Evolutionary conservation across 768 basidiomycete species (phyloP).

Genomic region (Lactarius deliciosus): DNA sequence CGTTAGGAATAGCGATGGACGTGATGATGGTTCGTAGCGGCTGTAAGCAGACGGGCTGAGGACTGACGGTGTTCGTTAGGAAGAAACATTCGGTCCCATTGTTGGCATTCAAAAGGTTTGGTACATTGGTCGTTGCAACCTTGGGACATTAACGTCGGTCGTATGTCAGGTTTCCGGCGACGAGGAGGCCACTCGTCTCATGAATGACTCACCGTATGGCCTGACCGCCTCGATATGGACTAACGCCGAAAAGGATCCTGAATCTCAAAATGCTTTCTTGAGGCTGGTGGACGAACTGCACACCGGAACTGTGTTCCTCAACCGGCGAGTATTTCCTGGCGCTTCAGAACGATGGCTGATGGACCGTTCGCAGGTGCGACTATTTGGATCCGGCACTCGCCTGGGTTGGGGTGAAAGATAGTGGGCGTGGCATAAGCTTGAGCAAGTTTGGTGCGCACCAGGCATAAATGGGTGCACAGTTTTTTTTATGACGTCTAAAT

Average conservation of each 20-base stretch:
- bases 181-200: slow-evolving; percentile 82
- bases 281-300: slow-evolving; percentile 69
- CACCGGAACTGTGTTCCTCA: slow-evolving; percentile 92
- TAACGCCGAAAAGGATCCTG: slow-evolving; percentile 53
- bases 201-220: slow-evolving; percentile 97
- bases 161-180: slow-evolving; percentile 67
- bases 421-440: slow-evolving; percentile 87
- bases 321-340: slow-evolving; percentile 49
- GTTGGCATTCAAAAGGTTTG: slow-evolving; percentile 88
- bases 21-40: slow-evolving; percentile 73
- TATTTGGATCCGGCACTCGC: slow-evolving; percentile 88
- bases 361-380: slow-evolving; percentile 59
- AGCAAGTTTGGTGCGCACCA: slow-evolving; percentile 75
- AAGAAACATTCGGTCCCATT: slow-evolving; percentile 92
- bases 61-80: slow-evolving; percentile 40
- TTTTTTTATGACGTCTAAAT: slow-evolving; percentile 15
- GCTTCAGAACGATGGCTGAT: slow-evolving; percentile 16
- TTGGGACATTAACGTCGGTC: not conserved
- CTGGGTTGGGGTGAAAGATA: slow-evolving; percentile 95
- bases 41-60: slow-evolving; percentile 6
- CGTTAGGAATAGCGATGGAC: slow-evolving; percentile 68
- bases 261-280: slow-evolving; percentile 70
- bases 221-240: slow-evolving; percentile 97
- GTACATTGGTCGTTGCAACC: not conserved
- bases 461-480: not conserved